Conservation (phyloP, 2,329 filamentous ascomycete genomes). For the Aspergillus sergii region DNA sequence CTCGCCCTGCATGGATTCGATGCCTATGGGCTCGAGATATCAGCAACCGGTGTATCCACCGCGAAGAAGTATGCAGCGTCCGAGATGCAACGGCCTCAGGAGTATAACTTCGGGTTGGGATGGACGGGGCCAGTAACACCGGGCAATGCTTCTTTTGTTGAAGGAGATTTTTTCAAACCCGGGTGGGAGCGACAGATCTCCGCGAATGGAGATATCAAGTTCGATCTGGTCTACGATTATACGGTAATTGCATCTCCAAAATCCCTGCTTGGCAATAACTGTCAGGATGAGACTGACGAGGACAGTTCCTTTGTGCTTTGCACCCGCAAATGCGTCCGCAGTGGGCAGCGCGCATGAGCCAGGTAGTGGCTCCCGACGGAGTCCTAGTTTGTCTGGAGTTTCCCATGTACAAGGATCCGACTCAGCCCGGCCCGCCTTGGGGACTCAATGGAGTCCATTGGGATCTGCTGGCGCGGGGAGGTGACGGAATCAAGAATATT, state of each 20-base stretch:
- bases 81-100: not conserved
- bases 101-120: not conserved
- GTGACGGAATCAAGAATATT: constrained; percentile 3
- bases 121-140: not conserved
- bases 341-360: constrained; percentile 58
- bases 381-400: constrained; percentile 58
- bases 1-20: constrained; percentile 36
- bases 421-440: constrained; percentile 43
- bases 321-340: constrained; percentile 54
- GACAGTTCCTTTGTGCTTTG: constrained; percentile 64
- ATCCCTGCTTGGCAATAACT: not conserved
- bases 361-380: constrained; percentile 54
- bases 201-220: not conserved
- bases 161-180: constrained; percentile 52
- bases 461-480: constrained; percentile 34
- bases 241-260: constrained; percentile 49
- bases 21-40: constrained; percentile 34
- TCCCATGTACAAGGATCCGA: constrained; percentile 43
- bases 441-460: constrained; percentile 40
- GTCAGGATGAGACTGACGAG: not conserved
- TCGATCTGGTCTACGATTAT: constrained; percentile 37
- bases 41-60: constrained; percentile 20
- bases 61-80: constrained; percentile 9
- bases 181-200: constrained; percentile 12
- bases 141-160: constrained; percentile 54